Base-by-base conservation (phyloP, 2,329 filamentous ascomycete species). In the Leptographium flavum region DNA sequence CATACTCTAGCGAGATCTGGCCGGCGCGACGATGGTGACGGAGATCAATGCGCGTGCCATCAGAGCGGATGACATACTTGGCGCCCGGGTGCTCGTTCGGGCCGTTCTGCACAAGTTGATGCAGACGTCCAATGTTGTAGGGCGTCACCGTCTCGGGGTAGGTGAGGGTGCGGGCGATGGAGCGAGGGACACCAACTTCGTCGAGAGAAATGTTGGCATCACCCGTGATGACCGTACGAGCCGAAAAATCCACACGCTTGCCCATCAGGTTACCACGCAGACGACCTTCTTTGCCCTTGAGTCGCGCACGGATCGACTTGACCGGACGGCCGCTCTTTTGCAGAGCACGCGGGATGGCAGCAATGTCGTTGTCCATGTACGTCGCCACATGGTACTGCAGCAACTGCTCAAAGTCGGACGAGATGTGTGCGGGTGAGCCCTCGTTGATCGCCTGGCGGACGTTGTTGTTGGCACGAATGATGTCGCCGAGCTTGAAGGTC, bases 291-390 rank as follows among this genome's bases (percentile, higher is more conserved):
- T 99, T 99, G 51, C 93, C 93, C 79, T 99, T 99, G 61, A 99
- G 73, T 65, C 92, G 88, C 49, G 87, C 87, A 56, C 93, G 85
- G 53, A 98, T 94, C 15, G 92, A 87, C 69, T 98, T 98, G 54
- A 98, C 83, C 1, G 93, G 88, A 58, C 93, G 81, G 40, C 93
- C 93, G 46, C 87, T 94, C 71, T 98, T 98, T 59, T 98, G 93
- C 58, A 96, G 71, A 3, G 92, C 90, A 55, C 92, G 87, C 3
- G 92, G 92, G 55, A 93, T 81, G 42, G 90, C 88, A 51, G 93
- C 92, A 64, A 96, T 95, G 61, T 98, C 90, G 57, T 98, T 99
- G 65, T 98, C 92, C 93, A 99, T 98, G 65, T 95, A 94, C 1
- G 93, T 98, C 37, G 93, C 93, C 49, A 98, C 88, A 58, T 98